Evolutionary conservation across 768 basidiomycete genomes (phyloP).

Genomic region (Leccinum boreale): DNA sequence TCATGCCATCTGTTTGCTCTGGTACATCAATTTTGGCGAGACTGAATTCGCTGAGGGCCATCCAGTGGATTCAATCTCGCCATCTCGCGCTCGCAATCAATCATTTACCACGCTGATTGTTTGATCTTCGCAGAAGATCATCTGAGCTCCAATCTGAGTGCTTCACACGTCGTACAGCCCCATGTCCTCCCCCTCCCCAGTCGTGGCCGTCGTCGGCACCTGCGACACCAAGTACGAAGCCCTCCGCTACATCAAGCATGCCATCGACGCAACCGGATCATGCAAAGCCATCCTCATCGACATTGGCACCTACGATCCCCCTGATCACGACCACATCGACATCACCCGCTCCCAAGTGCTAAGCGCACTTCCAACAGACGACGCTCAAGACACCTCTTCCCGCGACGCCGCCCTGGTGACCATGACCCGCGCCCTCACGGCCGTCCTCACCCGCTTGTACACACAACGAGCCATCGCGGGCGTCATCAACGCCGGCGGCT

Average conservation of each 20-base stretch:
- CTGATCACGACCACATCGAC: constrained; percentile 14
- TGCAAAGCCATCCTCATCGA: constrained; percentile 29
- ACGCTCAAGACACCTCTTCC: constrained; percentile 1
- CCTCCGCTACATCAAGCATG: constrained; percentile 21
- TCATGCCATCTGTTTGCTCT: too few relatives aligned
- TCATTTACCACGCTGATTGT: too few relatives aligned
- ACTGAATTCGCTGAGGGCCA: too few relatives aligned
- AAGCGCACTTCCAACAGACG: not conserved
- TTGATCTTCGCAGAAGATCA: too few relatives aligned
- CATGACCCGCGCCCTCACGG: constrained; percentile 22
- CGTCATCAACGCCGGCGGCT: constrained; percentile 23
- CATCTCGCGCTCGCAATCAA: not conserved
- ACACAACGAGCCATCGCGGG: constrained; percentile 14
- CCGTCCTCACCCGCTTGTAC: constrained; percentile 14
- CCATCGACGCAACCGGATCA: constrained; percentile 6
- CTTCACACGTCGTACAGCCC: too few relatives aligned
- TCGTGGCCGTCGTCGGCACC: constrained; percentile 26
- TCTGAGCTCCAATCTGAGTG: too few relatives aligned
- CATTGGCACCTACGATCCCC: constrained; percentile 18
- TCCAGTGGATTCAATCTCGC: not conserved
- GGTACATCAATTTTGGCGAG: too few relatives aligned
- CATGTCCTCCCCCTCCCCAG: constrained; percentile 4
- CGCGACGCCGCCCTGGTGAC: constrained; percentile 7
- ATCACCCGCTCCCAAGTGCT: constrained; percentile 22
- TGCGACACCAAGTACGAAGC: constrained; percentile 28